phyloP scores from a whole-genome alignment of 2,329 filamentous ascomycete species.

The Diaporthe humulicola region DNA sequence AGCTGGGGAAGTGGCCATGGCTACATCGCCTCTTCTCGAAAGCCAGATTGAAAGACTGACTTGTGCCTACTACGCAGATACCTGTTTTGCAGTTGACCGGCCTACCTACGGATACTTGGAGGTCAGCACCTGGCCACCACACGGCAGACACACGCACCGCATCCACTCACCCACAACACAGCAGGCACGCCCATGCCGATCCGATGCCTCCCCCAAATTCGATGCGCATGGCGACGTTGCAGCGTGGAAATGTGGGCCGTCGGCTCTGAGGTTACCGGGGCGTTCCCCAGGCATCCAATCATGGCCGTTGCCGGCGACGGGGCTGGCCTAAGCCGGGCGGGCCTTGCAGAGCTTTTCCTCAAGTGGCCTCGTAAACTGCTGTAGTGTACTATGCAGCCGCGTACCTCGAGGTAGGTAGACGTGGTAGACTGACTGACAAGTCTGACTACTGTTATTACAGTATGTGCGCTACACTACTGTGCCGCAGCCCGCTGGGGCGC shows the following conservation, averaged over 20 bases:
- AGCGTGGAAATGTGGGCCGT: conserved; percentile 10
- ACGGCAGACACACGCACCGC: background rate
- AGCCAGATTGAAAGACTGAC: background rate
- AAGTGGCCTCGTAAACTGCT: background rate
- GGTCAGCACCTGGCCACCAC: background rate
- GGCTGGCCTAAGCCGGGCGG: background rate
- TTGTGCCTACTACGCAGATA: background rate
- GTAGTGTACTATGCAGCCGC: background rate
- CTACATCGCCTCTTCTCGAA: background rate
- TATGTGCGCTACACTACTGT: background rate
- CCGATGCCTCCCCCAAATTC: conserved; percentile 20
- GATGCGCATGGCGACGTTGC: conserved; percentile 23
- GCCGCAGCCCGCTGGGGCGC: background rate
- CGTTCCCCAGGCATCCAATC: background rate
- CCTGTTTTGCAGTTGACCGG: background rate
- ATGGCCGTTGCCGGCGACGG: background rate
- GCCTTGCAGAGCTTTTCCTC: conserved; percentile 17
- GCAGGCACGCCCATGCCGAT: background rate
- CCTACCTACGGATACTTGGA: background rate
- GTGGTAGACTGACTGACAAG: no score
- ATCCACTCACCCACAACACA: background rate
- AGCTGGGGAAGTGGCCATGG: conserved; percentile 7
- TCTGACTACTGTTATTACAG: no score
- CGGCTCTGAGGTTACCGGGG: background rate
- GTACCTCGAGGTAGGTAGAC: no score